Conservation (phyloP, 179 eudicot species). For the Spergularia azorica region DNA sequence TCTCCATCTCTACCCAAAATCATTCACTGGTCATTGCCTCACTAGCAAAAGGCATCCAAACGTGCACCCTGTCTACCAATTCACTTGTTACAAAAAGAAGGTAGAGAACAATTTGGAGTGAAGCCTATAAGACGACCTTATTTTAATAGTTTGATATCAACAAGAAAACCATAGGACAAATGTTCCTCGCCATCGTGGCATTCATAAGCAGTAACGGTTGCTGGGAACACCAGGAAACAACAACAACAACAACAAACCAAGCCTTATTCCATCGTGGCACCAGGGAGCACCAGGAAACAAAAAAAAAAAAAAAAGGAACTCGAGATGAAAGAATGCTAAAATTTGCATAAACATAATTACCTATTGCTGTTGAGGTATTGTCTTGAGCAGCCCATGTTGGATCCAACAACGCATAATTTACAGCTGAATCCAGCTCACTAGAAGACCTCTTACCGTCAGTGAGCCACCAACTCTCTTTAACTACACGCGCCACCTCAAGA, state of each 20-base stretch:
- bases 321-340: not conserved
- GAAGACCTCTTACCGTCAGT: conserved; percentile 76
- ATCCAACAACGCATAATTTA: conserved; percentile 92
- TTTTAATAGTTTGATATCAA: not conserved
- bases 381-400: conserved; percentile 98
- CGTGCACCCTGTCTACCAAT: no score
- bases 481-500: conserved; percentile 78
- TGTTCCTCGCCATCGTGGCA: not conserved
- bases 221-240: no score
- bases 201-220: not conserved
- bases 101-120: not conserved
- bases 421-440: conserved; percentile 84
- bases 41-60: no score
- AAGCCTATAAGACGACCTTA: not conserved
- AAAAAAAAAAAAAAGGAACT: not conserved
- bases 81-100: no score
- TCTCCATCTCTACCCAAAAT: no score
- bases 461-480: conserved; percentile 97
- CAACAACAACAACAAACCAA: no score
- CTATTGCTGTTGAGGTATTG: conserved; percentile 90
- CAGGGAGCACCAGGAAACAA: no score
- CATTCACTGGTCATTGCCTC: no score
- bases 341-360: conserved; percentile 39
- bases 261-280: no score
- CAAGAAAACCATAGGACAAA: not conserved